Base-by-base conservation (phyloP, 2,329 filamentous ascomycete genomes). In the Teratosphaeria epicoccoides region DNA sequence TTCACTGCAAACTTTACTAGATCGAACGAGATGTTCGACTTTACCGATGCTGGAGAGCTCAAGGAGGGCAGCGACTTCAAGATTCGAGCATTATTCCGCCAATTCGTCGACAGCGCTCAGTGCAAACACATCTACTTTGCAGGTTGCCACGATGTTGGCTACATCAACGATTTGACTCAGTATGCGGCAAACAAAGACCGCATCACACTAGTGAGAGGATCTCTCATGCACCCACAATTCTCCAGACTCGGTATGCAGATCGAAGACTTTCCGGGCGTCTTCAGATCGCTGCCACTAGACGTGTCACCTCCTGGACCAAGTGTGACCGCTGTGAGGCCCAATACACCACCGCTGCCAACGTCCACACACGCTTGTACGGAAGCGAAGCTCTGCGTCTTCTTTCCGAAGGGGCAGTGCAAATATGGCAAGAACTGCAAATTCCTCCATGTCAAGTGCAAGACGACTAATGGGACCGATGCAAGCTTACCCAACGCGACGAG, bases 71-170 rank as follows among this genome's bases (percentile, higher is more conserved):
- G 77, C 24, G 77, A 79, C 58, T 78, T 76, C 61, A 84, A 84
- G 63, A 72, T 84, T 50, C 73, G 78, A 61, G 78, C 70, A 57
- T 54, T 67, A 52, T 69, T 73, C 61, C 68, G 71, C 4, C 68
- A 82, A 1, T 81, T 80, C 54, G 74, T 72, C 28, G 76, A 81
- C 45, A 80, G 79, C 57, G 67, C 72, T 3, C 78, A 82, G 59
- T 85, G 82, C 68, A 80, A 78, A 57, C 81, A 83, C 61, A 80
- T 85, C 29, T 79, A 78, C 60, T 79, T 82, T 52, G 82, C 79
- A 4, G 80, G 76, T 37, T 84, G 81, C 59, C 80, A 83, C 57
- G 78, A 84, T 57, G 71, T 71, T 23, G 75, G 76, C 48, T 82
- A 83, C 61, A 66, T 81, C 45, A 74, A 77, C 6, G 72, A 81